These are phyloP conservation scores for Leersia perrieri DNA, from an alignment of 176 grass and related monocot genomes.

Conservation along the genomic window DNA sequence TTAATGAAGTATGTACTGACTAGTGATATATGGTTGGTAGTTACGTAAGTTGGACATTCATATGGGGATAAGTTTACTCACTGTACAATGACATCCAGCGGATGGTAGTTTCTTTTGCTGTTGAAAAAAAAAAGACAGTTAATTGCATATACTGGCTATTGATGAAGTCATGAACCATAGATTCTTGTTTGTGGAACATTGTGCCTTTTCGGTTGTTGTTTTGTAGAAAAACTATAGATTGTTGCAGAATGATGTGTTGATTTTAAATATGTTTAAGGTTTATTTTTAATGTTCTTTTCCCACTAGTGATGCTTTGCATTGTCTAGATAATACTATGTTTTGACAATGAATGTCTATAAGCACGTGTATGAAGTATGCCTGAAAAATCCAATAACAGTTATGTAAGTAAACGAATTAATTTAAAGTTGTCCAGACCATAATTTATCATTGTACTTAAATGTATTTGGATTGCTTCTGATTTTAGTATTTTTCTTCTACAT, in stretches of 20 bases:
- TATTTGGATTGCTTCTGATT: not conserved
- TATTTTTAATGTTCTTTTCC: not conserved
- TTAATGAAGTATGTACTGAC: not conserved
- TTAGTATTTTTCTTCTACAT: not conserved
- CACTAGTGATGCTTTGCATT: not conserved
- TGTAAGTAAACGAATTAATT: not conserved
- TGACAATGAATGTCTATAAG: not conserved
- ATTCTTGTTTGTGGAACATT: not conserved
- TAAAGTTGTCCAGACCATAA: not conserved
- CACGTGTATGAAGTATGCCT: not conserved
- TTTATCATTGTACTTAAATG: not conserved
- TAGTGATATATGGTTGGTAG: too few species aligned
- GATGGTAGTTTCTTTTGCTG: not conserved
- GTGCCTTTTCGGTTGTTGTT: not conserved
- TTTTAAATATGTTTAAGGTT: not conserved
- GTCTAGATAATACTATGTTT: not conserved
- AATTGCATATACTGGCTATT: not conserved
- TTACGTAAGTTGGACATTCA: not conserved
- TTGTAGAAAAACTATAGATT: not conserved
- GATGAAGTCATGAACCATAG: not conserved
- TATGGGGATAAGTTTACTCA: too few species aligned
- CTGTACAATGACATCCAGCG: not conserved
- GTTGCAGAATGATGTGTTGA: constrained; percentile 1
- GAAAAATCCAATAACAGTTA: not conserved
- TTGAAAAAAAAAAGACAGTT: not conserved